Evolutionary conservation across 2,329 filamentous ascomycete genomes (phyloP).

Genomic region (Fulvia fulva): DNA sequence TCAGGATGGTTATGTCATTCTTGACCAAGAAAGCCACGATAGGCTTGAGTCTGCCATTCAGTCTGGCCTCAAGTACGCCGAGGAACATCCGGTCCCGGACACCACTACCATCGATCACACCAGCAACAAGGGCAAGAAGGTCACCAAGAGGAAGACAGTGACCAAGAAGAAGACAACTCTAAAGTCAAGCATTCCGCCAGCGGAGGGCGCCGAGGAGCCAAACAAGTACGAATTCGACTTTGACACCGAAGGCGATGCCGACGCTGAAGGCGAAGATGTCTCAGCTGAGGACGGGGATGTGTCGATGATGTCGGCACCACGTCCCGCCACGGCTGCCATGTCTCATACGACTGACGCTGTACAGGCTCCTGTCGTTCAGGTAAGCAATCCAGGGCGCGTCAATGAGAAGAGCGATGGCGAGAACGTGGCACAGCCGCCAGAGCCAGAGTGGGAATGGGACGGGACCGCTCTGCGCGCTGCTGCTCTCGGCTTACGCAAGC

Average conservation of each 20-base stretch:
- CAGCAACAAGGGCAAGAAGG: neutral
- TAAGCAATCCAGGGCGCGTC: neutral
- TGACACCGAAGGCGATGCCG: neutral
- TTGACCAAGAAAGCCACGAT: slow-evolving; percentile 22
- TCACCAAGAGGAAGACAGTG: neutral
- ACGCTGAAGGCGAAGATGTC: neutral
- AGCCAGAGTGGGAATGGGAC: neutral
- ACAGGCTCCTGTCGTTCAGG: neutral
- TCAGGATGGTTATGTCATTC: slow-evolving; percentile 23
- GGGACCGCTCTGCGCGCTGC: neutral
- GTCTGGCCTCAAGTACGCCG: slow-evolving; percentile 6
- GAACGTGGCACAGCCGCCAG: neutral
- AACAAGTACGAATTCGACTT: neutral
- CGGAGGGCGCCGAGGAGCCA: neutral
- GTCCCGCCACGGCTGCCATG: neutral
- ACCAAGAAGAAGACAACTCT: neutral
- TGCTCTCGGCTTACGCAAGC: slow-evolving; percentile 3
- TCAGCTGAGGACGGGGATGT: neutral
- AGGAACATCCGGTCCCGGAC: neutral
- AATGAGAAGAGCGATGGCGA: neutral
- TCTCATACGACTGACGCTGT: neutral
- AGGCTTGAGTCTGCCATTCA: slow-evolving; percentile 21
- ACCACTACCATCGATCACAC: neutral
- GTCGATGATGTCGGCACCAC: neutral
- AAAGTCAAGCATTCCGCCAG: neutral